Percentiles rank a stretch among this genome's conserved stretches.
Evolutionary conservation across 805 yeast genomes (phyloP).

Genomic region (Nakazawaea wickerhamii): DNA sequence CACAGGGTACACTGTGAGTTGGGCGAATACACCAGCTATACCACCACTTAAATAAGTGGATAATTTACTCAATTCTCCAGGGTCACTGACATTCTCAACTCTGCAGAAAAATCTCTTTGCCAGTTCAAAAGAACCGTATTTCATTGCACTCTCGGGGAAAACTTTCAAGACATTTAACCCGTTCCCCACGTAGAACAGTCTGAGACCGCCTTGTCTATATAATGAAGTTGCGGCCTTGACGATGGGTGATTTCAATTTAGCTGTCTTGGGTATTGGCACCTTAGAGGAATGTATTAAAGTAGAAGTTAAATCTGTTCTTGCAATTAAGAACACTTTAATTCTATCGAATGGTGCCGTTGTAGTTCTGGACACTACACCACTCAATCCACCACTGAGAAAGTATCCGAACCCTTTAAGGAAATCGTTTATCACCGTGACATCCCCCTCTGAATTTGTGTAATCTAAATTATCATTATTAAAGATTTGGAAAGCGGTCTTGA

Average conservation of each 20-base stretch:
- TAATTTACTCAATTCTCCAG: conserved; percentile 60
- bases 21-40: conserved; percentile 90
- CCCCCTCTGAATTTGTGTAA: conserved; percentile 87
- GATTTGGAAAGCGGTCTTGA: conserved; percentile 74
- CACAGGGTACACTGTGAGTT: conserved; percentile 88
- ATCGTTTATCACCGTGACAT: conserved; percentile 77
- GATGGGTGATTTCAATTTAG: conserved; percentile 64
- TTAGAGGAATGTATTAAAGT: conserved; percentile 57
- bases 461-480: conserved; percentile 64
- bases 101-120: conserved; percentile 69
- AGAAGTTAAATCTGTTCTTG: conserved; percentile 77
- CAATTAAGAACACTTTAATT: conserved; percentile 87
- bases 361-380: conserved; percentile 94
- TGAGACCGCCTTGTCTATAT: conserved; percentile 84
- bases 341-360: conserved; percentile 97
- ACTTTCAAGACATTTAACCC: conserved; percentile 91
- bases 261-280: conserved; percentile 7
- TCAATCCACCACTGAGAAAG: conserved; percentile 90
- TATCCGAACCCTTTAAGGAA: conserved; percentile 81
- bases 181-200: conserved; percentile 90
- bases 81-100: conserved; percentile 71
- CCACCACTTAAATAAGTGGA: conserved; percentile 95
- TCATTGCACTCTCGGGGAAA: conserved; percentile 96
- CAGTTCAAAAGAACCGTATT: conserved; percentile 91
- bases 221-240: conserved; percentile 74